Evolutionary conservation across 306 rosid species (phyloP).

Genomic region (Argentina anserina): DNA sequence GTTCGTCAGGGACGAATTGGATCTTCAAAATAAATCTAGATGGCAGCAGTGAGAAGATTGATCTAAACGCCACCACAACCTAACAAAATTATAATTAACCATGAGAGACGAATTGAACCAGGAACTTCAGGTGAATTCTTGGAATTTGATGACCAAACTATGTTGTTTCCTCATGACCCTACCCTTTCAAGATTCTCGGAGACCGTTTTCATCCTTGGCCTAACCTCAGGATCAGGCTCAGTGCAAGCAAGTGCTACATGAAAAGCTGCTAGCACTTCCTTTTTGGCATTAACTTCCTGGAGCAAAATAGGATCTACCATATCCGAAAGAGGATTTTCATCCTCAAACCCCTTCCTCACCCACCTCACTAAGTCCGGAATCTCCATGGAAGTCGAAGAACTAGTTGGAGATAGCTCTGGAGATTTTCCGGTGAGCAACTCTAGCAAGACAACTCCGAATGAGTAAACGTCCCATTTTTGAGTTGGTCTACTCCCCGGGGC

Average conservation of each 20-base stretch:
- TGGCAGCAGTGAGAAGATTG: slow-evolving; percentile 23
- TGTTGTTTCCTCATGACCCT: slow-evolving; percentile 27
- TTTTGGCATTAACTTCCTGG: slow-evolving; percentile 87
- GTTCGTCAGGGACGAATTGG: slow-evolving; percentile 16
- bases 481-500: slow-evolving; percentile 62
- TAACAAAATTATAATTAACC: slow-evolving; percentile 26
- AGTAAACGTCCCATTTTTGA: slow-evolving; percentile 91
- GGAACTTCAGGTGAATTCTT: background rate
- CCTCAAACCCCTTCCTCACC: slow-evolving; percentile 90
- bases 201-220: slow-evolving; percentile 88
- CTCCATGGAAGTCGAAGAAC: slow-evolving; percentile 76
- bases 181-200: slow-evolving; percentile 85
- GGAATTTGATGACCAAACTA: background rate
- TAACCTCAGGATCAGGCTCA: slow-evolving; percentile 75
- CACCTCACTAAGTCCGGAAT: slow-evolving; percentile 80
- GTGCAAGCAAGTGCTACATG: slow-evolving; percentile 86
- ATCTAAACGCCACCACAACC: slow-evolving; percentile 30
- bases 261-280: slow-evolving; percentile 83
- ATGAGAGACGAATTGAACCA: background rate
- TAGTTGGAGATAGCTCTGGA: slow-evolving; percentile 77
- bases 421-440: slow-evolving; percentile 92
- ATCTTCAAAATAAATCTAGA: slow-evolving; percentile 28
- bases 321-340: slow-evolving; percentile 80
- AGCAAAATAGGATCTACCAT: slow-evolving; percentile 83
- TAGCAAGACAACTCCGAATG: slow-evolving; percentile 80